Percentiles rank a stretch among this genome's conserved stretches.
Evolutionary conservation across 1,284 basidiomycete species (phyloP).

Genomic region (Amylostereum chailletii): DNA sequence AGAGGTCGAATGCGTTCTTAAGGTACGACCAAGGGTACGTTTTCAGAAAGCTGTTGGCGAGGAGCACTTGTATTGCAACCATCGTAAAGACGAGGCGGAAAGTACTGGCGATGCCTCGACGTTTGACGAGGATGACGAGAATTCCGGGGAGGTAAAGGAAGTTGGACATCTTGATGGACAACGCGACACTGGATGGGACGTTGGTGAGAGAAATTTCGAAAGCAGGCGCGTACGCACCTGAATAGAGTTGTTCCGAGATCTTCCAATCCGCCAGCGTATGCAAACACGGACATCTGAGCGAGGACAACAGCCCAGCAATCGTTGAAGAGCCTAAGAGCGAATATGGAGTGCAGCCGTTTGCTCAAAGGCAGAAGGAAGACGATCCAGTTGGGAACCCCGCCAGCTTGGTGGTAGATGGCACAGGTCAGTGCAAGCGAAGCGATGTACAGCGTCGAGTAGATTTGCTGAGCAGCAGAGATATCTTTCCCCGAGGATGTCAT

Average conservation of each 20-base stretch:
- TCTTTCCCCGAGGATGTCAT: slow-evolving; percentile 58
- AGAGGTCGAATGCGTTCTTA: slow-evolving; percentile 78
- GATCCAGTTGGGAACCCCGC: slow-evolving; percentile 69
- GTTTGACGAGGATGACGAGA: slow-evolving; percentile 72
- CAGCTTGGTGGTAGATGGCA: slow-evolving; percentile 59
- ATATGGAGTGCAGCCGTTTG: slow-evolving; percentile 94
- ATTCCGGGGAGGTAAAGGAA: slow-evolving; percentile 90
- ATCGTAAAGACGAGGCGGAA: slow-evolving; percentile 49
- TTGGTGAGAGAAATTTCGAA: neutral
- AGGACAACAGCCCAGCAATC: slow-evolving; percentile 81
- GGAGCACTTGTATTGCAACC: slow-evolving; percentile 43
- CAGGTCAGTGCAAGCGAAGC: slow-evolving; percentile 56
- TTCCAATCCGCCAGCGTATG: slow-evolving; percentile 52
- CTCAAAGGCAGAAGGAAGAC: slow-evolving; percentile 76
- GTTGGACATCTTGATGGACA: slow-evolving; percentile 96
- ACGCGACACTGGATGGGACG: slow-evolving; percentile 49
- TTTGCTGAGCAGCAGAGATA: slow-evolving; percentile 65
- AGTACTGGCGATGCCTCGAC: slow-evolving; percentile 53
- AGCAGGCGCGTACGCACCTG: slow-evolving; percentile 44
- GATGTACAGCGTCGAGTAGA: slow-evolving; percentile 73
- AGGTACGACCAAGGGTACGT: slow-evolving; percentile 62
- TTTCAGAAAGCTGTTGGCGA: slow-evolving; percentile 71
- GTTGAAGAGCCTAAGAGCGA: slow-evolving; percentile 89
- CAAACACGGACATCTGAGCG: slow-evolving; percentile 50
- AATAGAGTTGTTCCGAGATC: slow-evolving; percentile 59